Conservation (phyloP, 1,284 basidiomycete species). For the Sparassis latifolia region DNA sequence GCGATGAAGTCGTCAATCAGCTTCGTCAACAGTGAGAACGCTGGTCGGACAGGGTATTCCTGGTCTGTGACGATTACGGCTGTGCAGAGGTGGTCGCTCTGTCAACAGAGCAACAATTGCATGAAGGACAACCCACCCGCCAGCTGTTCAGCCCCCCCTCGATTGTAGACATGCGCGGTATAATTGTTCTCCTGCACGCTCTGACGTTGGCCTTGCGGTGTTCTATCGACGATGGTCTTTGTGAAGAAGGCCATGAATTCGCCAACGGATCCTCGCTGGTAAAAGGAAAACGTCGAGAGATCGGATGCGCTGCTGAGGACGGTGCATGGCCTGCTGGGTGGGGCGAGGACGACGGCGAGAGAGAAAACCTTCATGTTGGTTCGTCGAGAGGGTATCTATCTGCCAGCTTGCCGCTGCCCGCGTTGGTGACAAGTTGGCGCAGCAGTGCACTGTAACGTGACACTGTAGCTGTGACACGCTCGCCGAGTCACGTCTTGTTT, state of each 20-base stretch:
- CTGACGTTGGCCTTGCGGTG: conserved; percentile 81
- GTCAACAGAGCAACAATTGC: neutral
- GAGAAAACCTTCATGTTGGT: conserved; percentile 65
- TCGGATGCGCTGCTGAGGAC: conserved; percentile 76
- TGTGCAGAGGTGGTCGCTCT: conserved; percentile 19
- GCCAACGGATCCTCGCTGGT: conserved; percentile 78
- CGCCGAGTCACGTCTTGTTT: neutral
- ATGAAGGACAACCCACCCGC: conserved; percentile 50
- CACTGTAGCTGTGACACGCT: no score
- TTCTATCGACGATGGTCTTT: conserved; percentile 91
- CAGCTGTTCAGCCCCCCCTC: conserved; percentile 72
- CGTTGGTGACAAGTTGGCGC: no score
- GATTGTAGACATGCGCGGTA: conserved; percentile 89
- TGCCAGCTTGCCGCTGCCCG: neutral
- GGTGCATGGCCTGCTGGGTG: conserved; percentile 50
- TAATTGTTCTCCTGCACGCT: conserved; percentile 95
- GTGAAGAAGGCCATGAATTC: conserved; percentile 92
- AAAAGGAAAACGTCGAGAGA: conserved; percentile 90
- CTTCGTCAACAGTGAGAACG: conserved; percentile 94
- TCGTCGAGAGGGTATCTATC: neutral
- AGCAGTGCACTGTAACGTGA: no score
- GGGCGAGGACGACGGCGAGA: conserved; percentile 54
- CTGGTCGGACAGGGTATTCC: conserved; percentile 95
- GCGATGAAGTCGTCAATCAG: conserved; percentile 89
- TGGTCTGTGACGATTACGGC: conserved; percentile 92